These are phyloP conservation scores for Boletus pseudopeckii DNA, from an alignment of 768 basidiomycete genomes.

Conservation along the genomic window DNA sequence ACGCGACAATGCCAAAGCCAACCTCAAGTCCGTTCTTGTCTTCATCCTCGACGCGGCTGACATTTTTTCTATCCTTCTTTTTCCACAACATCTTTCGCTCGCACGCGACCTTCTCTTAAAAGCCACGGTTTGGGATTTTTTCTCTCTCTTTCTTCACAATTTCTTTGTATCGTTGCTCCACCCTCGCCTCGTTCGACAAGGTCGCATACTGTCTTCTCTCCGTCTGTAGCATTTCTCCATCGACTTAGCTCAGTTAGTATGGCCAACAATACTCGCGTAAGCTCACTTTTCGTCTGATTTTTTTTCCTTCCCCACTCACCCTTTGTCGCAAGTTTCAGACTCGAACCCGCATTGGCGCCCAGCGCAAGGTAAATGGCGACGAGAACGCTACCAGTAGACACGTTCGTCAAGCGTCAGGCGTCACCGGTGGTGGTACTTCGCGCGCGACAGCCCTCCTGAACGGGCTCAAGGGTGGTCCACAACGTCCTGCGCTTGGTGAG, in stretches of 20 bases:
- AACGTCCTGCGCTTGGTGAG: constrained; percentile 75
- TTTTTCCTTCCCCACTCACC: background rate
- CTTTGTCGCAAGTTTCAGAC: constrained; percentile 51
- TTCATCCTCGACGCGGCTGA: constrained; percentile 35
- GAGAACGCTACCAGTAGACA: constrained; percentile 76
- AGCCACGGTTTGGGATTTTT: constrained; percentile 24
- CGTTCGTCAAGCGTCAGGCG: constrained; percentile 57
- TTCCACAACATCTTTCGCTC: constrained; percentile 17
- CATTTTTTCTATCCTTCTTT: constrained; percentile 25
- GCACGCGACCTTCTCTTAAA: constrained; percentile 25
- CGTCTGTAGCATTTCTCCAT: constrained; percentile 25
- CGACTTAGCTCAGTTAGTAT: constrained; percentile 34
- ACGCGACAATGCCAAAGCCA: constrained; percentile 28
- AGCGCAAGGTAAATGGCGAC: constrained; percentile 66
- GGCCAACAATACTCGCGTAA: constrained; percentile 62
- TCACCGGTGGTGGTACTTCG: constrained; percentile 42
- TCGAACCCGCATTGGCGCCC: constrained; percentile 59
- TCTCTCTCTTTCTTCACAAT: constrained; percentile 35
- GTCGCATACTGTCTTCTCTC: constrained; percentile 7
- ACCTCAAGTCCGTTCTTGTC: constrained; percentile 20
- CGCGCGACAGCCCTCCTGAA: constrained; percentile 44
- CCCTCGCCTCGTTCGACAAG: constrained; percentile 7
- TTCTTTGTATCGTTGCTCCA: constrained; percentile 18
- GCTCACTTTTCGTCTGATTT: constrained; percentile 14
- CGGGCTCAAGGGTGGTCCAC: constrained; percentile 51